Evolutionary conservation across 352 stramenopile genomes (phyloP).

Genomic region (Globisporangium okanoganense): DNA sequence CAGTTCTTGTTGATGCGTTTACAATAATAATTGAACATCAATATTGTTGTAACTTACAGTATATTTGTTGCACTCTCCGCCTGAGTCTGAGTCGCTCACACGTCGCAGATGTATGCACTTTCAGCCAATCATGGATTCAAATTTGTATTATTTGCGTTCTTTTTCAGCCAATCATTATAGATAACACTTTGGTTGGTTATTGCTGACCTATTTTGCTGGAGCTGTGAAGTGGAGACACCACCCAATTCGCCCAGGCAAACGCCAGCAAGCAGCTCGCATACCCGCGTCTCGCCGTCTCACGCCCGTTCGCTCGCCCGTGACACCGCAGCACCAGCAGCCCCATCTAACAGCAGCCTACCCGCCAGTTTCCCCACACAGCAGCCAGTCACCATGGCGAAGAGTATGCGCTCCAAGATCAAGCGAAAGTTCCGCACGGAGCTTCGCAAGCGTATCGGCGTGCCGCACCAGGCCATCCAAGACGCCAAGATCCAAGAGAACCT

Average conservation of each 20-base stretch:
- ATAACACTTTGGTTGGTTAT: too few relatives aligned
- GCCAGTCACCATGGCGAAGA: conserved; percentile 74
- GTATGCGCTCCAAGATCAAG: conserved; percentile 89
- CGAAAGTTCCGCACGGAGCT: conserved; percentile 86
- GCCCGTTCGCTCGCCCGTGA: neutral
- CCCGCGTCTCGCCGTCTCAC: neutral
- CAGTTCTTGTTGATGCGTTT: too few relatives aligned
- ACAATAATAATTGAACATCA: too few relatives aligned
- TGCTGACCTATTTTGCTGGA: too few relatives aligned
- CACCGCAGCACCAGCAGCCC: neutral
- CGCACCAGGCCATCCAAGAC: conserved; percentile 63
- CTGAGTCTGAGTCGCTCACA: too few relatives aligned
- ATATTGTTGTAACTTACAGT: too few relatives aligned
- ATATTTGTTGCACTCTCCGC: too few relatives aligned
- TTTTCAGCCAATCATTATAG: too few relatives aligned
- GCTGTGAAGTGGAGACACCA: neutral
- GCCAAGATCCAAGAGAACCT: conserved; percentile 85
- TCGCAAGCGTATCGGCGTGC: conserved; percentile 75
- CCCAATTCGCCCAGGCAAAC: neutral
- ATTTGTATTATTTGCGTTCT: too few relatives aligned
- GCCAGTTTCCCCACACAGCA: neutral
- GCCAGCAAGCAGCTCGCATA: neutral
- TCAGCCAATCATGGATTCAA: too few relatives aligned
- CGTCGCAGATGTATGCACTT: too few relatives aligned
- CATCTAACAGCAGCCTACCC: neutral